A percentile compares a stretch with the other conserved stretches of the same genome.
phyloP scores from a whole-genome alignment of 2,329 filamentous ascomycete genomes.

The Pseudogymnoascus sp. region DNA sequence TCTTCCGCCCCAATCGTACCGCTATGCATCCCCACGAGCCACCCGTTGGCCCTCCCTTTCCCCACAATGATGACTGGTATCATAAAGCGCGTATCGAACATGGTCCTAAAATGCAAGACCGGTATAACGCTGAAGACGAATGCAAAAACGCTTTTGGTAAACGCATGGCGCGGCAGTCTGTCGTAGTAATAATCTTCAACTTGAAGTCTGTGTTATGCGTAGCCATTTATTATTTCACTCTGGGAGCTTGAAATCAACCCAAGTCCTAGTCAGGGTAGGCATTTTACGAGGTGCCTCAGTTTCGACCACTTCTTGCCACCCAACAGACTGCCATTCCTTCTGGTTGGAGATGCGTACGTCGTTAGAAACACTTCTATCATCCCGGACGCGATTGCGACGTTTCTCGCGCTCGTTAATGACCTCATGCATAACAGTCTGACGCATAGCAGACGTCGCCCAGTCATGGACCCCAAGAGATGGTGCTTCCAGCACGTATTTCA shows the following conservation, averaged over 20 bases:
- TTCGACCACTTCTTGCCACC: conserved; percentile 27
- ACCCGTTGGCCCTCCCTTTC: neutral
- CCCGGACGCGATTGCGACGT: conserved; percentile 33
- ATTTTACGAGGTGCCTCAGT: conserved; percentile 11
- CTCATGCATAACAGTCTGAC: conserved; percentile 40
- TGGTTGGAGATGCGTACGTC: conserved; percentile 21
- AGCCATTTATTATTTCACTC: neutral
- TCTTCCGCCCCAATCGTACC: neutral
- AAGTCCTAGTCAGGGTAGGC: conserved; percentile 18
- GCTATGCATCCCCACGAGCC: neutral
- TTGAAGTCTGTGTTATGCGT: neutral
- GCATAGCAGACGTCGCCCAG: conserved; percentile 40
- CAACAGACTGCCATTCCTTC: conserved; percentile 26
- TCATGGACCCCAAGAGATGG: conserved; percentile 43
- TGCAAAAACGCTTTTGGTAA: conserved; percentile 2
- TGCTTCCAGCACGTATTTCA: conserved; percentile 59
- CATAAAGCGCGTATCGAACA: conserved; percentile 3
- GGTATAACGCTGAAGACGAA: conserved; percentile 6
- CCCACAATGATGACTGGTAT: neutral
- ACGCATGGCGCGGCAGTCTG: conserved; percentile 1
- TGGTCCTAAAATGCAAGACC: neutral
- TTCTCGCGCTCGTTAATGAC: conserved; percentile 51
- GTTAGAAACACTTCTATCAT: conserved; percentile 19
- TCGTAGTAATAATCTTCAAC: conserved; percentile 3
- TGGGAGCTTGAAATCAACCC: conserved; percentile 21